These are phyloP conservation scores for Ambrosia hybrid DNA, from an alignment of 140 eudicot genomes.

Conservation along the genomic window DNA sequence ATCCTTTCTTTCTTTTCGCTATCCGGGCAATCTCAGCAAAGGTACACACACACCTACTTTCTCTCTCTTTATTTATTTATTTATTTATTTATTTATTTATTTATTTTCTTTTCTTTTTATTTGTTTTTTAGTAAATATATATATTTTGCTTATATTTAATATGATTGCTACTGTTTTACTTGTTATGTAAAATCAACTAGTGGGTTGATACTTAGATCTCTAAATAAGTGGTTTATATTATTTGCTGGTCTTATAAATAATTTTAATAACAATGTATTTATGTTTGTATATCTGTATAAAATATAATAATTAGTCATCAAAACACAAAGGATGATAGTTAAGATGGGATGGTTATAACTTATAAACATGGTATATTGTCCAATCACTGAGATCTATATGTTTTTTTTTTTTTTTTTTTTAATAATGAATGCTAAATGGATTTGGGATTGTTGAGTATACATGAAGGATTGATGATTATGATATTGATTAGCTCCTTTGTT, in stretches of 20 bases:
- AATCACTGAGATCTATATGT: not conserved
- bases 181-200: conserved; percentile 9
- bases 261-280: conserved; percentile 27
- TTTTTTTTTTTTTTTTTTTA: not conserved
- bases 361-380: too few relatives aligned
- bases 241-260: conserved; percentile 4
- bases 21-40: conserved; percentile 29
- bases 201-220: not conserved
- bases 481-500: not conserved
- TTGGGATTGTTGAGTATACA: not conserved
- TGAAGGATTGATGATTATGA: not conserved
- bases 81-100: not conserved
- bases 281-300: not conserved
- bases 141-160: not conserved
- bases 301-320: conserved; percentile 2
- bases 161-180: conserved; percentile 19
- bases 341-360: too few relatives aligned
- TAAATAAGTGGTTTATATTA: conserved; percentile 2
- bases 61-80: not conserved
- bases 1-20: conserved; percentile 40
- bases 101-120: not conserved
- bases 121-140: not conserved
- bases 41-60: conserved; percentile 33
- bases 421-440: conserved; percentile 6
- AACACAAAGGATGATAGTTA: not conserved